Evolutionary conservation across 2,329 filamentous ascomycete species (phyloP), one percentile per base, ranked within the genome.

Genomic region (Neophaeococcomyces aloes): DNA sequence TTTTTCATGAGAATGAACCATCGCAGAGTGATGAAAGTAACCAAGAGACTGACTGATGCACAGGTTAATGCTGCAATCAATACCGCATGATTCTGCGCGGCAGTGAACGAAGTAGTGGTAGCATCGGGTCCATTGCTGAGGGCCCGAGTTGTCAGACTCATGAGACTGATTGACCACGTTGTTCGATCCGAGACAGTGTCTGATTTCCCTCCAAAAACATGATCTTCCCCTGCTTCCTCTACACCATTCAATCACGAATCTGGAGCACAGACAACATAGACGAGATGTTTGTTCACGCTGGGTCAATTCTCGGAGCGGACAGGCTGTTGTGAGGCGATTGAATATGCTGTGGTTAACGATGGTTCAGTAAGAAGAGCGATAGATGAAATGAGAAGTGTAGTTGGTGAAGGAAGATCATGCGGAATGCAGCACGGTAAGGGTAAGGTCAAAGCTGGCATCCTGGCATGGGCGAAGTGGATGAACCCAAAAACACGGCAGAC

Each of bases 1-100:
- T 81, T 74, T 52, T 76, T 72, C 80, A 87, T 87, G 49, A 76
- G 72, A 45, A 76, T 66, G 57, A 88, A 86, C 78, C 80, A 86
- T 62, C 81, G 83, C 31, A 81, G 71, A 2, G 78, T 71, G 23
- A 75, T 57, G 5, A 77, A 53, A 0, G 72, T 73, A 8, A 75
- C 68, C 2, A 71, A 42, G 25, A 84, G 64, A 53, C 80, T 84
- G 50, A 78, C 47, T 1, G 66, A 62, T 3, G 69, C 64, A 18
- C 67, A 56, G 3, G 59, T 53, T 14, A 78, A 53, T 1, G 71
- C 62, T 7, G 71, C 54, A 45, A 62, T 63, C 30, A 62, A 59
- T 39, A 69, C 53, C 7, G 59, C 56, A 61, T 42, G 44, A 47
- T 53, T 52, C 60, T 60, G 36, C 3, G 39, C 25, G 10, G 5